Conservation (phyloP, 805 yeast genomes). For the Spathaspora passalidarum region DNA sequence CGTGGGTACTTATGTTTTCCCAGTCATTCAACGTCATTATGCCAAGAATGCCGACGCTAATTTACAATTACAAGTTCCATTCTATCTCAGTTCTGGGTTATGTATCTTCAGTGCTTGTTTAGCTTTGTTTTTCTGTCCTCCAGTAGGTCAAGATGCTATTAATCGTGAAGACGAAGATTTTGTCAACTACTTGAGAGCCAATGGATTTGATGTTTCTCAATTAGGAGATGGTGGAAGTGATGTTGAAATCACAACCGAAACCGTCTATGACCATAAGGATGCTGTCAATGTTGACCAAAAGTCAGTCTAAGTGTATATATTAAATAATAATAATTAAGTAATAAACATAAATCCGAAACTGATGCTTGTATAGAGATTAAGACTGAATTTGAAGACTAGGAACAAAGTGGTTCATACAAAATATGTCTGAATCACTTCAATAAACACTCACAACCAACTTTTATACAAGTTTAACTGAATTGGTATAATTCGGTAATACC, state of each 20-base stretch:
- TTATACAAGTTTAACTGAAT: neutral
- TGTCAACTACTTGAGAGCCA: slow-evolving; percentile 57
- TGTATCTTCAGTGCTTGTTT: slow-evolving; percentile 70
- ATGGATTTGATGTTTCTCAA: slow-evolving; percentile 64
- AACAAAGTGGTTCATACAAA: neutral
- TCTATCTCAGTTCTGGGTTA: slow-evolving; percentile 76
- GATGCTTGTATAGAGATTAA: no score
- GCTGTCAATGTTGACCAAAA: neutral
- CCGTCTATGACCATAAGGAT: neutral
- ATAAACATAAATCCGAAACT: no score
- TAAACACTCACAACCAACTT: neutral
- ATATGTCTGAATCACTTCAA: neutral
- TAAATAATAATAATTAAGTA: no score
- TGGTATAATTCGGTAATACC: neutral
- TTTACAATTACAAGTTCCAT: slow-evolving; percentile 69
- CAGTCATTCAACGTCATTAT: slow-evolving; percentile 63
- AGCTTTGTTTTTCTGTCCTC: slow-evolving; percentile 71
- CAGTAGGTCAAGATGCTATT: slow-evolving; percentile 81
- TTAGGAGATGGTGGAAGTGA: slow-evolving; percentile 42
- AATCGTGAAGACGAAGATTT: slow-evolving; percentile 73
- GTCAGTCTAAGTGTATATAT: neutral
- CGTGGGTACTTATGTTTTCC: slow-evolving; percentile 86
- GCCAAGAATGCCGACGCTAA: slow-evolving; percentile 33
- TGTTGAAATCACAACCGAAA: slow-evolving; percentile 1
- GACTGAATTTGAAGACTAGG: neutral